Conservation (phyloP, 2,329 filamentous ascomycete species). For the Thermochaetoides dissita region DNA sequence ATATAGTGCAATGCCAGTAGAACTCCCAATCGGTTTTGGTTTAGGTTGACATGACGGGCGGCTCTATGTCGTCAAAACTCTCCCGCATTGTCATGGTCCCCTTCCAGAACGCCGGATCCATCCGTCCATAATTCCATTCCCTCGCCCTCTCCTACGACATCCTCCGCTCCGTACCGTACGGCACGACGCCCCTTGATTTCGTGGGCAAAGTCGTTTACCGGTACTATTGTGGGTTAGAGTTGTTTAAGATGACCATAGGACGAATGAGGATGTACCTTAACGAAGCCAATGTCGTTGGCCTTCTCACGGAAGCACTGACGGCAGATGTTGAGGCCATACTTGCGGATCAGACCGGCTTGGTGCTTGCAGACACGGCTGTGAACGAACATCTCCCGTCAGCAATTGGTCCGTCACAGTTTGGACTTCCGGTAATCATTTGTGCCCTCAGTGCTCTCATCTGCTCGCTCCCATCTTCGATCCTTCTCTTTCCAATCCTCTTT, state of each 20-base stretch:
- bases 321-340: conserved; percentile 91
- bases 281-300: conserved; percentile 58
- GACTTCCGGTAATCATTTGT: too few relatives aligned
- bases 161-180: conserved; percentile 1
- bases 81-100: too few relatives aligned
- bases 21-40: too few relatives aligned
- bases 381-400: conserved; percentile 7
- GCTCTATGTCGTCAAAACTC: background rate
- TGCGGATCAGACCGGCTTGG: conserved; percentile 97
- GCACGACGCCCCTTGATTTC: background rate
- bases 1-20: too few relatives aligned
- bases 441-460: conserved; percentile 6
- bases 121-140: background rate
- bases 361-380: conserved; percentile 63
- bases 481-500: background rate
- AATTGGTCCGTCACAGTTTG: too few relatives aligned
- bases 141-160: background rate
- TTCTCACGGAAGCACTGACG: conserved; percentile 69
- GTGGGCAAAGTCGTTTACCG: conserved; percentile 10
- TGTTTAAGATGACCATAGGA: too few relatives aligned
- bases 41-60: too few relatives aligned
- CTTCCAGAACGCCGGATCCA: background rate
- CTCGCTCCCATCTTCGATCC: conserved; percentile 1
- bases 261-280: conserved; percentile 39
- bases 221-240: conserved; percentile 5